phyloP scores from a whole-genome alignment of 495 filamentous ascomycete genomes.

The Aspergillus affinis region DNA sequence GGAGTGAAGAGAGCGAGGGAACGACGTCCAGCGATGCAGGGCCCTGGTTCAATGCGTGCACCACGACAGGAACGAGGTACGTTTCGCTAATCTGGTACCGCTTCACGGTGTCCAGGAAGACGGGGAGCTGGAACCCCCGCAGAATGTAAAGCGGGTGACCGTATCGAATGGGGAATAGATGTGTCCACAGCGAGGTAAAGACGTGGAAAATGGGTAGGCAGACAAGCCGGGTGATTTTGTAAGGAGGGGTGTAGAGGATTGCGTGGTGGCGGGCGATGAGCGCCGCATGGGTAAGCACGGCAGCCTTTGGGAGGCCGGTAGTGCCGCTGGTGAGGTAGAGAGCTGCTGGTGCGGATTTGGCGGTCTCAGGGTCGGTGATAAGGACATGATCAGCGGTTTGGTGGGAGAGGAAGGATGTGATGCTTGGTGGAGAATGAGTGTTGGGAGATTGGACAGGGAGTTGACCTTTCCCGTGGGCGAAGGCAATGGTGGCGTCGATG shows the following conservation, averaged over 20 bases:
- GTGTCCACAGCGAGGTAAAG: background rate
- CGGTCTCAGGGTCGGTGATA: background rate
- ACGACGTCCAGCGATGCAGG: background rate
- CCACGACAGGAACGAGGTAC: conserved; percentile 8
- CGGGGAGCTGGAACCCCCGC: background rate
- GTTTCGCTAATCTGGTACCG: conserved; percentile 2
- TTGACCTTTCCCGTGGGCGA: background rate
- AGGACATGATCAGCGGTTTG: background rate
- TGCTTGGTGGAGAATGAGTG: background rate
- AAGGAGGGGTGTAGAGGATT: background rate
- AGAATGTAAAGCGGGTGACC: background rate
- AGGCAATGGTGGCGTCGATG: background rate
- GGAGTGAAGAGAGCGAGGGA: background rate
- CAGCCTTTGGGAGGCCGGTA: conserved; percentile 7
- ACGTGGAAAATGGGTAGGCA: background rate
- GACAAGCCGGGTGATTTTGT: background rate
- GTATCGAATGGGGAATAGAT: background rate
- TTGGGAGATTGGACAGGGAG: background rate
- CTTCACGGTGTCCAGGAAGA: background rate
- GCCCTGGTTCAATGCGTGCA: conserved; percentile 4
- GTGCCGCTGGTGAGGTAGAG: conserved; percentile 7
- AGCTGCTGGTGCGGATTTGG: conserved; percentile 1
- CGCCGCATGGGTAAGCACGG: background rate
- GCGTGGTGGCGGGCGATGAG: conserved; percentile 5
- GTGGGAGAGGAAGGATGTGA: background rate